phyloP scores from a whole-genome alignment of 352 stramenopile species.

The Pythium coloratum region DNA sequence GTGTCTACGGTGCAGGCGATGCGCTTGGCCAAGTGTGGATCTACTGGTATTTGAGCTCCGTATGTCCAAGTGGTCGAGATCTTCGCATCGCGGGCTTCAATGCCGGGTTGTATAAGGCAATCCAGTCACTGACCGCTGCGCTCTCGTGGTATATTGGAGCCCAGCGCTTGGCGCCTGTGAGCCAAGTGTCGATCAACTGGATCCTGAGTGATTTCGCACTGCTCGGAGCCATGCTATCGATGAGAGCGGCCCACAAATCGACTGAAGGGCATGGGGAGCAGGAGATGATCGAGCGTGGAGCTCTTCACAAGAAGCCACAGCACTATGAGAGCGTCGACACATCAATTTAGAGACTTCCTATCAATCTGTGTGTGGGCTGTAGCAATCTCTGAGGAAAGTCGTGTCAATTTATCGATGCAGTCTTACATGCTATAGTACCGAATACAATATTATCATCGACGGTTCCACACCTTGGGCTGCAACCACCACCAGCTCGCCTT shows the following conservation, averaged over 20 bases:
- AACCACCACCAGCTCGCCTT: no score
- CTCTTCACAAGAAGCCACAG: background rate
- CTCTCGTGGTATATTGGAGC: slow-evolving; percentile 43
- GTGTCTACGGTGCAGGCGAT: slow-evolving; percentile 71
- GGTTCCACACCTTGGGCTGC: no score
- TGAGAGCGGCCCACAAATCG: background rate
- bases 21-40: slow-evolving; percentile 74
- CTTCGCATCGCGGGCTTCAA: slow-evolving; percentile 42
- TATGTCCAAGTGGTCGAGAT: slow-evolving; percentile 34
- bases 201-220: slow-evolving; percentile 28
- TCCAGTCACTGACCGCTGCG: slow-evolving; percentile 46
- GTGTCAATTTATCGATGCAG: no score
- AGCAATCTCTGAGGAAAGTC: no score
- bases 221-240: slow-evolving; percentile 17
- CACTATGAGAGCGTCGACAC: background rate
- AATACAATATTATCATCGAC: no score
- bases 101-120: slow-evolving; percentile 67
- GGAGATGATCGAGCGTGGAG: background rate
- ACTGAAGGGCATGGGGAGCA: background rate
- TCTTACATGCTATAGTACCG: no score
- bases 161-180: slow-evolving; percentile 19
- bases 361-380: no score
- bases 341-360: no score
- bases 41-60: slow-evolving; percentile 77
- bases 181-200: slow-evolving; percentile 43